Evolutionary conservation across 2,329 filamentous ascomycete species (phyloP), one percentile per base, ranked within the genome.

Genomic region (Kalmusia sp.): DNA sequence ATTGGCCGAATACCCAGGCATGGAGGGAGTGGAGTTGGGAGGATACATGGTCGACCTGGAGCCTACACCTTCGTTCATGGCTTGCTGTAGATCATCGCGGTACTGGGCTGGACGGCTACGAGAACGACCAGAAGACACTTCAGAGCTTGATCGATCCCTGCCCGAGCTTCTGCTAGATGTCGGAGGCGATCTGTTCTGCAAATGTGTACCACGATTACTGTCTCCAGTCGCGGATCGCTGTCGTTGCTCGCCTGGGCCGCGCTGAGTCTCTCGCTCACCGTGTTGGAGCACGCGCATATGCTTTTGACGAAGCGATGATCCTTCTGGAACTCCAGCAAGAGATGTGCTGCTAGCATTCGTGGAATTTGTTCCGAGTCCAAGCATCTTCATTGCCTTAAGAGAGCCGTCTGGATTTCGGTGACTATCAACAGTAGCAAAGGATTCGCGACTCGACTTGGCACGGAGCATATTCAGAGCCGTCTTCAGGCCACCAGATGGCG

Each of bases 381-480:
- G 79, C 69, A 87, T 82, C 71, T 86, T 89, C 69, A 83, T 81
- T 0, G 82, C 77, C 66, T 87, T 90, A 2, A 80, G 53, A 21
- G 78, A 71, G 22, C 70, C 69, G 9, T 84, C 80, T 15, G 75
- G 71, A 7, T 54, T 49, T 28, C 35, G 50, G n/a, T 59, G 55
- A 28, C 45, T 55, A 14, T 68, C 65, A 37, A 77, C 77, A 41
- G 79, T 82, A 22, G 81, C 77, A 22, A 92, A 75, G 3, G 88
- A 89, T 12, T 88, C 86, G 17, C 83, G 80, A 68, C 89, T 92
- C 3, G 86, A 82, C 73, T 89, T 91, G 19, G 82, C 74, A 55
- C 84, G 84, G 47, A 92, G 75, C 49, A 90, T 84, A 19, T 83
- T 86, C 21, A 91, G 76, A 1, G 86, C 82, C n/a, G 55, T 69